Conservation (phyloP, 129 eudicot species). For the Flaveria linearis region DNA sequence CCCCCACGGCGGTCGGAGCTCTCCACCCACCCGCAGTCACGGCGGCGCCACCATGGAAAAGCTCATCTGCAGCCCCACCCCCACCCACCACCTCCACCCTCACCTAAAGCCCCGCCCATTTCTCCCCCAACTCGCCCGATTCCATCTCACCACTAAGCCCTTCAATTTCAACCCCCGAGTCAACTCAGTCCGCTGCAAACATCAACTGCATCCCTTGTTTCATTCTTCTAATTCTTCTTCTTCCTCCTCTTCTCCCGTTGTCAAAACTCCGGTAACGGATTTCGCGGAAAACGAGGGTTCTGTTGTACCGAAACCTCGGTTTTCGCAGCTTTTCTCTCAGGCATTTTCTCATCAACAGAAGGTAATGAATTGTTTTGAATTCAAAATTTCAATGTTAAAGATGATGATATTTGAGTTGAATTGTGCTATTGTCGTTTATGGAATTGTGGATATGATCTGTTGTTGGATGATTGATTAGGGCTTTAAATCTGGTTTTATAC, state of each 20-base stretch:
- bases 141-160: conserved; percentile 35
- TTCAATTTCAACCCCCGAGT: conserved; percentile 35
- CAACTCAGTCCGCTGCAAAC: conserved; percentile 39
- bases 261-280: not conserved
- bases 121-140: conserved; percentile 52
- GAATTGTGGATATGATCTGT: not conserved
- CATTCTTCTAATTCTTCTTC: not conserved
- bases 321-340: conserved; percentile 8
- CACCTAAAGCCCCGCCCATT: conserved; percentile 46
- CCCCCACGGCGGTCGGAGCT: conserved; percentile 12
- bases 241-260: not conserved
- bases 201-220: conserved; percentile 1
- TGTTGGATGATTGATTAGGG: conserved; percentile 7
- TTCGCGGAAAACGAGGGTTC: conserved; percentile 40
- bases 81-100: conserved; percentile 34
- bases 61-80: conserved; percentile 48
- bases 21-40: conserved; percentile 26
- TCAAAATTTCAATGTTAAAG: not conserved
- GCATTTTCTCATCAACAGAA: conserved; percentile 34
- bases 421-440: not conserved
- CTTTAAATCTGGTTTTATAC: not conserved
- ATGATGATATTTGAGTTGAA: conserved; percentile 3
- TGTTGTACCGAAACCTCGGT: conserved; percentile 20
- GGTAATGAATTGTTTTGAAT: conserved; percentile 26
- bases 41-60: conserved; percentile 60